Conservation (phyloP, 352 stramenopile genomes). For the Globisporangium solare region DNA sequence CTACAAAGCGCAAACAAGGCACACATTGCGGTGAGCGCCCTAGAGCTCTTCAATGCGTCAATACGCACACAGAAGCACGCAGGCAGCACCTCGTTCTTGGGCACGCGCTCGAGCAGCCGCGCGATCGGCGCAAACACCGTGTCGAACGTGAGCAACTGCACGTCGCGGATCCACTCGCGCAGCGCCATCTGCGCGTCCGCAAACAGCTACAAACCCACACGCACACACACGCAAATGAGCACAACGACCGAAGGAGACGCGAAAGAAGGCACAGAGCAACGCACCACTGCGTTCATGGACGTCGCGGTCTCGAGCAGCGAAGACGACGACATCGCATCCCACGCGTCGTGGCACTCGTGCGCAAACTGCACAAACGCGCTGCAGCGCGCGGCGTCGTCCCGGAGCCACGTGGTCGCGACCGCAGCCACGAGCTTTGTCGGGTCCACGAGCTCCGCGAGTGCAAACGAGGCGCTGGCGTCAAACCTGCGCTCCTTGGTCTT, state of each 20-base stretch:
- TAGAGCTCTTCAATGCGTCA: no score
- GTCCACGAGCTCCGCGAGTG: conserved; percentile 32
- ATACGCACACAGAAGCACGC: background rate
- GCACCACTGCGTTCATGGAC: conserved; percentile 13
- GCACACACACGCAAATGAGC: background rate
- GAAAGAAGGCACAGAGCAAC: background rate
- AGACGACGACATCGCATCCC: background rate
- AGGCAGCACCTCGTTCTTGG: conserved; percentile 46
- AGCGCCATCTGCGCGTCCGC: conserved; percentile 39
- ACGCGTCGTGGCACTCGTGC: conserved; percentile 21
- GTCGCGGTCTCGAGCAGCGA: conserved; percentile 12
- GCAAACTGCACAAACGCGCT: conserved; percentile 50
- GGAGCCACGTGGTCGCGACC: conserved; percentile 45
- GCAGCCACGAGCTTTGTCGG: conserved; percentile 32
- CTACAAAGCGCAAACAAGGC: no score
- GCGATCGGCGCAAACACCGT: conserved; percentile 64
- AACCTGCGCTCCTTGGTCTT: conserved; percentile 26
- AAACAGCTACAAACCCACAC: conserved; percentile 31
- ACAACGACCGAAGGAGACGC: background rate
- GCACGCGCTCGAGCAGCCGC: conserved; percentile 37
- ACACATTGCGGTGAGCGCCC: no score
- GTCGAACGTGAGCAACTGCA: conserved; percentile 70
- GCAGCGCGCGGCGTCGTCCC: conserved; percentile 33
- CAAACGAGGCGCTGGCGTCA: conserved; percentile 2
- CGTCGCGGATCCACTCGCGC: conserved; percentile 42